These are phyloP conservation scores for Medicago ruthenica DNA, from an alignment of 306 rosid species.

Conservation along the genomic window DNA sequence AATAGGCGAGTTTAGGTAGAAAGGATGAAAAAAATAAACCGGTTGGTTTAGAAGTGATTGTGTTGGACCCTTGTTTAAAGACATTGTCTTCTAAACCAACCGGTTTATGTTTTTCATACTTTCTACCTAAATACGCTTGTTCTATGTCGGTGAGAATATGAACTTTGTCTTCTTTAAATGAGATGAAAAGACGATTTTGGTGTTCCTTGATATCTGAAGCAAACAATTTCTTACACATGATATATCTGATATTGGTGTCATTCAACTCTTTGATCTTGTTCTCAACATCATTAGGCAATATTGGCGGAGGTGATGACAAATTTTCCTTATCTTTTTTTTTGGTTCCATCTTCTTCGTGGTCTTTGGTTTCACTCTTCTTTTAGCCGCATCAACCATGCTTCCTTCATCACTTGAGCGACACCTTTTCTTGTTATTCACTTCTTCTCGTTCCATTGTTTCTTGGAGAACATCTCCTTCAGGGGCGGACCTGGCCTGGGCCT, in stretches of 20 bases:
- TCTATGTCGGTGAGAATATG: background rate
- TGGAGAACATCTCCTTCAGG: too few species aligned
- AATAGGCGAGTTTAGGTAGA: too few species aligned
- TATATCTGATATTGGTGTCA: background rate
- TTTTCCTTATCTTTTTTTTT: background rate
- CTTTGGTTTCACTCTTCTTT: background rate
- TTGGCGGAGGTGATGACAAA: background rate
- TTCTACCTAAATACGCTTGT: background rate
- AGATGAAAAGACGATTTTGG: background rate
- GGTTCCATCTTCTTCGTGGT: background rate
- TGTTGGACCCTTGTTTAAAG: too few species aligned
- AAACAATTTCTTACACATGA: too few species aligned
- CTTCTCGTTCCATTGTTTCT: too few species aligned
- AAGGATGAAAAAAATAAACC: too few species aligned
- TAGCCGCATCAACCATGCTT: background rate
- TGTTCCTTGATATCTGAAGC: background rate
- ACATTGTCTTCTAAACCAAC: background rate
- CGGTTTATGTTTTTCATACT: background rate
- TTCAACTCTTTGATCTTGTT: background rate
- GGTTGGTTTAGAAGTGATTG: too few species aligned
- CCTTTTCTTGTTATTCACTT: too few species aligned
- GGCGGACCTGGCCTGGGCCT: too few species aligned
- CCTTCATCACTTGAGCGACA: background rate
- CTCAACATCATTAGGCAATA: background rate
- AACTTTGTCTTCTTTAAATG: background rate